These are phyloP conservation scores for Papiliotrema fonsecae DNA, from an alignment of 1,284 basidiomycete genomes.

Conservation along the genomic window DNA sequence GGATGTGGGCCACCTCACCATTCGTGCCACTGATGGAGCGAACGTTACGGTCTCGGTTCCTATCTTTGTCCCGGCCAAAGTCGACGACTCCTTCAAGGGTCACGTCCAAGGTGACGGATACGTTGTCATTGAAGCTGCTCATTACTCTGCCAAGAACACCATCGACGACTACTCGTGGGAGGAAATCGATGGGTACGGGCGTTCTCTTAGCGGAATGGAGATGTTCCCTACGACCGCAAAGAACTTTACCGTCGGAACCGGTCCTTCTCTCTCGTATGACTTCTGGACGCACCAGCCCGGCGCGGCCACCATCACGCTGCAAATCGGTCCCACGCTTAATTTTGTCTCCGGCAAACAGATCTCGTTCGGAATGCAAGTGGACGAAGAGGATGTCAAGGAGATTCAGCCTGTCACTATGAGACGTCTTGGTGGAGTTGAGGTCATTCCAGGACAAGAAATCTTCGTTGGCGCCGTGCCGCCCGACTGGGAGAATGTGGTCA, in stretches of 20 bases:
- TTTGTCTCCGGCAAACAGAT: slow-evolving; percentile 55
- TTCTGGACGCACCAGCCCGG: slow-evolving; percentile 45
- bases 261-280: slow-evolving; percentile 58
- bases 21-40: slow-evolving; percentile 15
- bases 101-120: slow-evolving; percentile 63
- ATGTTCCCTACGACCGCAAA: slow-evolving; percentile 58
- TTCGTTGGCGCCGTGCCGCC: slow-evolving; percentile 54
- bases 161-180: slow-evolving; percentile 58
- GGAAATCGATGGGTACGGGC: slow-evolving; percentile 57
- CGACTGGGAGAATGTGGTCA: slow-evolving; percentile 36
- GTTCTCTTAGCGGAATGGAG: slow-evolving; percentile 51
- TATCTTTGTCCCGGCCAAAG: slow-evolving; percentile 51
- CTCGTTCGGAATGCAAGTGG: slow-evolving; percentile 57
- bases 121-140: slow-evolving; percentile 63
- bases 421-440: slow-evolving; percentile 9
- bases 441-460: not conserved
- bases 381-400: slow-evolving; percentile 48
- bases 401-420: slow-evolving; percentile 51
- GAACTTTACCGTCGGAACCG: slow-evolving; percentile 58
- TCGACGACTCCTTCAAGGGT: slow-evolving; percentile 56
- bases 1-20: slow-evolving; percentile 9
- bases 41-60: slow-evolving; percentile 45
- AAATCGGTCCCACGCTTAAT: slow-evolving; percentile 61
- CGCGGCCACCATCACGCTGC: slow-evolving; percentile 51
- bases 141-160: slow-evolving; percentile 32